These are phyloP conservation scores for Agrocybe pediades DNA, from an alignment of 768 basidiomycete genomes.

Conservation along the genomic window DNA sequence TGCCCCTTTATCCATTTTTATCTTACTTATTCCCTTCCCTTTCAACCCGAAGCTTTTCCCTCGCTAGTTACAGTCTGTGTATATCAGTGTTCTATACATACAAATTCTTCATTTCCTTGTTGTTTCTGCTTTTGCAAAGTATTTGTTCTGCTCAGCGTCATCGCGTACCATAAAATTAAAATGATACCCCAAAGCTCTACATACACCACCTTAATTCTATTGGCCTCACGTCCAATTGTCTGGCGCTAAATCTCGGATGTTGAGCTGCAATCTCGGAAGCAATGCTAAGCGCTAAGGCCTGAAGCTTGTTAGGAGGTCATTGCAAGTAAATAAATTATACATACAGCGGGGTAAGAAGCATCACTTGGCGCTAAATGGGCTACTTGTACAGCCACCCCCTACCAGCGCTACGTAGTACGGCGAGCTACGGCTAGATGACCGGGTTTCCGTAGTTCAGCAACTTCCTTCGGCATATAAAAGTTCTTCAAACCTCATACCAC, in stretches of 20 bases:
- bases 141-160: not conserved
- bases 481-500: too few species aligned
- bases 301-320: too few species aligned
- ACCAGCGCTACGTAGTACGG: too few species aligned
- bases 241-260: not conserved
- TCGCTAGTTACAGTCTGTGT: slow-evolving; percentile 6
- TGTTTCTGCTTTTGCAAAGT: not conserved
- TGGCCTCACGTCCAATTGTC: not conserved
- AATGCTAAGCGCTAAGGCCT: too few species aligned
- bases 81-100: slow-evolving; percentile 9
- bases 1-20: slow-evolving; percentile 2
- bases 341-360: too few species aligned
- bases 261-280: not conserved
- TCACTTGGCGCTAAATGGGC: too few species aligned
- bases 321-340: too few species aligned
- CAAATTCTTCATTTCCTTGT: slow-evolving; percentile 5
- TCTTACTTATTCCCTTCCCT: slow-evolving; percentile 19
- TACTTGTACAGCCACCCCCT: too few species aligned
- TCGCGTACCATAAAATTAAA: too few species aligned
- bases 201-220: not conserved
- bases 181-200: not conserved
- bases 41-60: slow-evolving; percentile 2
- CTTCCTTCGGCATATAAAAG: too few species aligned
- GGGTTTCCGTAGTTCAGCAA: too few species aligned
- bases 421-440: too few species aligned